phyloP scores from a whole-genome alignment of 106 monocot genomes.

The Triglochin maritima region DNA sequence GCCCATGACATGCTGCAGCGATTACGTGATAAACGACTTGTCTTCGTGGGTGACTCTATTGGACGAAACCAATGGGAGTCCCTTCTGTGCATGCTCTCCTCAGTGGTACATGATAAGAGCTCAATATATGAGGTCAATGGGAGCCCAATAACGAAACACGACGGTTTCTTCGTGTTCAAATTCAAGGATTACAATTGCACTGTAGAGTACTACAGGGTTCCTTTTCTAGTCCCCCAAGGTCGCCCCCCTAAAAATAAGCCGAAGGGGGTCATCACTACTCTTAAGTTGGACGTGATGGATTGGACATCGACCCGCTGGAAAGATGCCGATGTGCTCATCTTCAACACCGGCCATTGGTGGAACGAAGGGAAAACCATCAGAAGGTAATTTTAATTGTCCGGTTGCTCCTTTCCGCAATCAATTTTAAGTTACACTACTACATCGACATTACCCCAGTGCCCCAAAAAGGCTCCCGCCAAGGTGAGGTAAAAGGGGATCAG shows the following conservation, averaged over 20 bases:
- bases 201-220: conserved; percentile 20
- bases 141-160: conserved; percentile 17
- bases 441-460: no score
- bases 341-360: conserved; percentile 30
- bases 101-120: conserved; percentile 7
- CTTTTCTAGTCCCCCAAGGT: conserved; percentile 17
- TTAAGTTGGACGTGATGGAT: conserved; percentile 17
- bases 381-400: conserved; percentile 8
- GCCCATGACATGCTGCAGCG: conserved; percentile 12
- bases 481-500: no score
- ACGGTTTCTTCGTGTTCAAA: conserved; percentile 15
- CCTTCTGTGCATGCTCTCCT: conserved; percentile 19
- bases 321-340: conserved; percentile 17
- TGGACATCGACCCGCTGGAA: conserved; percentile 15
- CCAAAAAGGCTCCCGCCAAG: no score
- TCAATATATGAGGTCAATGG: conserved; percentile 23
- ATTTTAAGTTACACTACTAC: no score
- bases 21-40: conserved; percentile 11
- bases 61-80: conserved; percentile 29
- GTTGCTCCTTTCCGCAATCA: background rate
- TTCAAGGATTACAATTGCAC: conserved; percentile 22
- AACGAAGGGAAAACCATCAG: conserved; percentile 17
- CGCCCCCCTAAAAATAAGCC: conserved; percentile 9
- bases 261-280: conserved; percentile 4
- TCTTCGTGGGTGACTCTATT: conserved; percentile 23